Evolutionary conservation across 495 filamentous ascomycete genomes (phyloP).

Genomic region (Hypoxylon intermedium): DNA sequence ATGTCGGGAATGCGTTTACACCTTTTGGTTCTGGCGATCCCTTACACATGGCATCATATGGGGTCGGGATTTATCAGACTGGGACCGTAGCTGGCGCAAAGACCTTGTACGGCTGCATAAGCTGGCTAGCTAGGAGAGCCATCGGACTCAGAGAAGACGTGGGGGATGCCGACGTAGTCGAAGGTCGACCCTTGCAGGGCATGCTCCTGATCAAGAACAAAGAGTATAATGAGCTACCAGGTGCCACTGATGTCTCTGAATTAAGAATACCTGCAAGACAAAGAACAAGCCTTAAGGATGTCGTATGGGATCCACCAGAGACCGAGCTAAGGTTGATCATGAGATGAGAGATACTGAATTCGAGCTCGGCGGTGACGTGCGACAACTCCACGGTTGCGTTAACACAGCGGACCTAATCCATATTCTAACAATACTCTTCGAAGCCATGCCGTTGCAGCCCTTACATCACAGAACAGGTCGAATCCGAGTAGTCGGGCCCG

Average conservation of each 20-base stretch:
- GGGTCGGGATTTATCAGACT: constrained; percentile 73
- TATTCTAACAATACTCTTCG: background rate
- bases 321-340: constrained; percentile 29
- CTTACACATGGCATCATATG: constrained; percentile 65
- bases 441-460: constrained; percentile 16
- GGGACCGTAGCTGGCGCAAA: constrained; percentile 66
- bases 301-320: constrained; percentile 42
- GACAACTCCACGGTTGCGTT: too few species aligned
- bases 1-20: constrained; percentile 80
- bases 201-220: constrained; percentile 33
- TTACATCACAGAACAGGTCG: constrained; percentile 55
- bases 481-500: constrained; percentile 53
- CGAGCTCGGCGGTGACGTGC: too few species aligned
- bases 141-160: constrained; percentile 47
- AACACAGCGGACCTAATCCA: background rate
- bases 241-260: constrained; percentile 2
- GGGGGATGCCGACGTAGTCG: constrained; percentile 9
- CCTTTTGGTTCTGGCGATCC: constrained; percentile 78
- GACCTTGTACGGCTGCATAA: constrained; percentile 68
- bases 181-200: constrained; percentile 20
- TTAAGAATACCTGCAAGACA: constrained; percentile 29
- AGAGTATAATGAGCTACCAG: constrained; percentile 17
- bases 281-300: constrained; percentile 32
- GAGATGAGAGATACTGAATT: constrained; percentile 17
- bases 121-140: constrained; percentile 59